Conservation (phyloP, 768 basidiomycete genomes). For the Amanita subjunquillea region DNA sequence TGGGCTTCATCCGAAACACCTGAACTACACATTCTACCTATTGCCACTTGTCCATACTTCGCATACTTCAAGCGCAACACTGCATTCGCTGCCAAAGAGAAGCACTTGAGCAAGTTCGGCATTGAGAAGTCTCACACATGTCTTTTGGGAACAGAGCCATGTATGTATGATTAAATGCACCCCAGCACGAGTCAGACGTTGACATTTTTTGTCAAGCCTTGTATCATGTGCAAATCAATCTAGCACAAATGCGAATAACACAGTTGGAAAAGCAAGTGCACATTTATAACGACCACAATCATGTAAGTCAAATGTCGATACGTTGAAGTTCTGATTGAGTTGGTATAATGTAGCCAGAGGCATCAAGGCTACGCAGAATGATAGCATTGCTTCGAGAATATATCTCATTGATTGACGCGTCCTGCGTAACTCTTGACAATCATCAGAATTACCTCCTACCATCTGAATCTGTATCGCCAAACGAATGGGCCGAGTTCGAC, state of each 20-base stretch:
- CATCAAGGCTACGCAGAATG: conserved; percentile 27
- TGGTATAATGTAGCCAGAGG: not conserved
- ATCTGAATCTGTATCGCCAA: conserved; percentile 51
- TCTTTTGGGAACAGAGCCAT: conserved; percentile 60
- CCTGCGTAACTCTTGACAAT: conserved; percentile 15
- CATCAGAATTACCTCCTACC: conserved; percentile 52
- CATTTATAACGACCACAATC: not conserved
- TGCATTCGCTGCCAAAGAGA: conserved; percentile 26
- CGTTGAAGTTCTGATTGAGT: not conserved
- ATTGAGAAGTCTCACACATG: conserved; percentile 77
- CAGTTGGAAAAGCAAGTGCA: not conserved
- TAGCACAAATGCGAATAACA: conserved; percentile 2
- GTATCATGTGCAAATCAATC: conserved; percentile 1
- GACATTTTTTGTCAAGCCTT: not conserved
- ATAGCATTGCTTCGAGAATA: conserved; percentile 52
- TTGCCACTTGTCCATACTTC: conserved; percentile 74
- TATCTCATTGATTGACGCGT: conserved; percentile 40
- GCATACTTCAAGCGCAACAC: conserved; percentile 66
- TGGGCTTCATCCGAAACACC: conserved; percentile 48
- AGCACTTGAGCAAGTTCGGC: conserved; percentile 70
- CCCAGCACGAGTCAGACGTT: not conserved
- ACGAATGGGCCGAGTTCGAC: conserved; percentile 76
- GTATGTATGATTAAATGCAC: conserved; percentile 27
- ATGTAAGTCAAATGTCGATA: not conserved
- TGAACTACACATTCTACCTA: conserved; percentile 55